Evolutionary conservation across 352 stramenopile species (phyloP).

Genomic region (Phytophthora foliorum): DNA sequence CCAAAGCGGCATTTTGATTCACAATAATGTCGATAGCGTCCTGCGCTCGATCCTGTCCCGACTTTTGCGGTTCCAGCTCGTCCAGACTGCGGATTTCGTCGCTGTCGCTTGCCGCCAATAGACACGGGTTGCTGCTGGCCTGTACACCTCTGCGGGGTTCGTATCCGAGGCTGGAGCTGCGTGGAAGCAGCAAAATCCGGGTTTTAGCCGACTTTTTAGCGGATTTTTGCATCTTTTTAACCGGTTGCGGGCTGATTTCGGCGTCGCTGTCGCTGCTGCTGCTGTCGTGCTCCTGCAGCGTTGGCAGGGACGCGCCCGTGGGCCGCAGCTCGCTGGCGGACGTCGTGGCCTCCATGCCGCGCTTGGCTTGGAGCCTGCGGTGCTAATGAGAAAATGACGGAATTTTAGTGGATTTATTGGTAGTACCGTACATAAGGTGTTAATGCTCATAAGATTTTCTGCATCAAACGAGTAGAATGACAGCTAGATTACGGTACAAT

Average conservation of each 20-base stretch:
- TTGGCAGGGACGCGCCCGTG: constrained; percentile 25
- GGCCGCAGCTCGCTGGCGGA: constrained; percentile 7
- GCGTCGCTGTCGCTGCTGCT: constrained; percentile 23
- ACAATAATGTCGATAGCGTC: constrained; percentile 16
- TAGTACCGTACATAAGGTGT: background rate
- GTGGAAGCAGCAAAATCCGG: constrained; percentile 23
- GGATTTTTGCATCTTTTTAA: background rate
- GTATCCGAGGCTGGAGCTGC: constrained; percentile 25
- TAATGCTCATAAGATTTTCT: background rate
- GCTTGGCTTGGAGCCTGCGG: background rate
- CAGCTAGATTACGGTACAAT: too few species aligned
- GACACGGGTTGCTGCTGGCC: constrained; percentile 34
- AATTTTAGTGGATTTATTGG: background rate
- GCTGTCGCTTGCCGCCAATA: constrained; percentile 29
- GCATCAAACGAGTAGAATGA: too few species aligned
- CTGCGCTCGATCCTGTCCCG: constrained; percentile 8
- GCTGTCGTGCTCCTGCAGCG: constrained; percentile 13
- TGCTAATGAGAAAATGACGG: background rate
- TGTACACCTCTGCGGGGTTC: constrained; percentile 15
- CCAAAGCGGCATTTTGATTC: background rate
- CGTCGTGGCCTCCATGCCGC: constrained; percentile 14
- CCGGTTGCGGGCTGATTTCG: background rate
- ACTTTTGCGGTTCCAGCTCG: constrained; percentile 26
- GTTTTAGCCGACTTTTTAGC: constrained; percentile 15
- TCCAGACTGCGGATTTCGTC: constrained; percentile 36